phyloP scores from a whole-genome alignment of 1,139 yeast genomes.

The Pichia sp. region DNA sequence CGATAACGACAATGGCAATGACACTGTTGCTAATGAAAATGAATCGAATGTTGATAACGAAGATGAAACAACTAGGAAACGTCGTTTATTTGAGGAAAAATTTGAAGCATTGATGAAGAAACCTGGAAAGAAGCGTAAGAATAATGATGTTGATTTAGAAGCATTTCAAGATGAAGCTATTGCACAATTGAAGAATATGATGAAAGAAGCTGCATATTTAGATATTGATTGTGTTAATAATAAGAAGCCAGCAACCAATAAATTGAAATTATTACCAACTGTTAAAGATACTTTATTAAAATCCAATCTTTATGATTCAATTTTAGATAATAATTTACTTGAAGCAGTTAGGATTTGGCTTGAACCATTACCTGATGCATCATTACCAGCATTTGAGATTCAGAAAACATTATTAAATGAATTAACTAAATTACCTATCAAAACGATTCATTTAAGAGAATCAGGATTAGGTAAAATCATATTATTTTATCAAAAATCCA shows the following conservation, averaged over 20 bases:
- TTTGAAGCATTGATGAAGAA: constrained; percentile 66
- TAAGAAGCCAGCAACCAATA: constrained; percentile 78
- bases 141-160: constrained; percentile 88
- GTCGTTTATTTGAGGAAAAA: constrained; percentile 73
- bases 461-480: constrained; percentile 91
- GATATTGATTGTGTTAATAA: constrained; percentile 81
- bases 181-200: constrained; percentile 71
- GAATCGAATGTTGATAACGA: constrained; percentile 17
- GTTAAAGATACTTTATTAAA: constrained; percentile 72
- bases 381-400: constrained; percentile 93
- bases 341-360: constrained; percentile 96
- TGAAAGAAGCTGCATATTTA: constrained; percentile 88
- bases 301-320: constrained; percentile 83
- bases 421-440: constrained; percentile 74
- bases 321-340: constrained; percentile 85
- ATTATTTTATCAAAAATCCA: constrained; percentile 86
- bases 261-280: constrained; percentile 71
- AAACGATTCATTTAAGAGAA: constrained; percentile 91
- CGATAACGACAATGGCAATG: constrained; percentile 24
- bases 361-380: constrained; percentile 96
- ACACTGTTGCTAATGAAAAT: constrained; percentile 18
- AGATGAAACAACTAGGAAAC: constrained; percentile 49
- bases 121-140: constrained; percentile 47
- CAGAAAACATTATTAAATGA: constrained; percentile 81
- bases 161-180: constrained; percentile 92